phyloP scores from a whole-genome alignment of 352 stramenopile genomes.

The Globisporangium cystogenes region DNA sequence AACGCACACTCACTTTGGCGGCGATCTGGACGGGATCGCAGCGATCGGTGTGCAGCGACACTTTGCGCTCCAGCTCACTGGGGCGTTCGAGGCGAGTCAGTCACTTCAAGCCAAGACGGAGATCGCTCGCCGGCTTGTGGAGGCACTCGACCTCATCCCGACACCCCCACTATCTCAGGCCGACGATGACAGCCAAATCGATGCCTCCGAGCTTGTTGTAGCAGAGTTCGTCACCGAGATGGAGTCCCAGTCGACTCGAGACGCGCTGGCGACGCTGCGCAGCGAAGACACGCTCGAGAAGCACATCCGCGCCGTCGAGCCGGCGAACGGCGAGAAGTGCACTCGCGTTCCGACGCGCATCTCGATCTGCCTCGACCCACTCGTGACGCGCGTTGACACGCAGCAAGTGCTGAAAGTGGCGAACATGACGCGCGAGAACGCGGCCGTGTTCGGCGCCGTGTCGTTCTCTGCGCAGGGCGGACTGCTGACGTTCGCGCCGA shows the following conservation, averaged over 20 bases:
- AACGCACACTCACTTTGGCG: not conserved
- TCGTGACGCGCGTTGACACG: constrained; percentile 21
- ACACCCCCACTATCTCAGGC: not conserved
- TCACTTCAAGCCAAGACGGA: not conserved
- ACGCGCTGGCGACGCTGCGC: constrained; percentile 15
- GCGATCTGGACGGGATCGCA: not conserved
- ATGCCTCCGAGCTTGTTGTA: constrained; percentile 5
- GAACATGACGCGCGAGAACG: constrained; percentile 14
- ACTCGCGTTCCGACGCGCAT: constrained; percentile 2
- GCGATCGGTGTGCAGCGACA: not conserved
- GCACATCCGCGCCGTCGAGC: constrained; percentile 12
- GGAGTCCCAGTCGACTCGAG: constrained; percentile 4
- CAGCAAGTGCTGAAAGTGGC: constrained; percentile 27
- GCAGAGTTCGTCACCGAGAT: constrained; percentile 7
- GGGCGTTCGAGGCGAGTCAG: not conserved
- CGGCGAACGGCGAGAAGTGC: constrained; percentile 14
- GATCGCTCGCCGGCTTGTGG: constrained; percentile 2
- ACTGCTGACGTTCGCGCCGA: constrained; percentile 22
- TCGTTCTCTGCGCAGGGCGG: constrained; percentile 11
- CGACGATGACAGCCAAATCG: not conserved
- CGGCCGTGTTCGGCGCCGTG: constrained; percentile 17
- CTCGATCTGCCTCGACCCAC: constrained; percentile 17
- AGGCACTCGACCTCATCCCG: constrained; percentile 7
- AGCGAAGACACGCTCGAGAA: constrained; percentile 7
- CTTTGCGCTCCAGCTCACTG: constrained; percentile 8